Base-by-base conservation (phyloP, 2,329 filamentous ascomycete species). In the Colletotrichum limetticola region DNA sequence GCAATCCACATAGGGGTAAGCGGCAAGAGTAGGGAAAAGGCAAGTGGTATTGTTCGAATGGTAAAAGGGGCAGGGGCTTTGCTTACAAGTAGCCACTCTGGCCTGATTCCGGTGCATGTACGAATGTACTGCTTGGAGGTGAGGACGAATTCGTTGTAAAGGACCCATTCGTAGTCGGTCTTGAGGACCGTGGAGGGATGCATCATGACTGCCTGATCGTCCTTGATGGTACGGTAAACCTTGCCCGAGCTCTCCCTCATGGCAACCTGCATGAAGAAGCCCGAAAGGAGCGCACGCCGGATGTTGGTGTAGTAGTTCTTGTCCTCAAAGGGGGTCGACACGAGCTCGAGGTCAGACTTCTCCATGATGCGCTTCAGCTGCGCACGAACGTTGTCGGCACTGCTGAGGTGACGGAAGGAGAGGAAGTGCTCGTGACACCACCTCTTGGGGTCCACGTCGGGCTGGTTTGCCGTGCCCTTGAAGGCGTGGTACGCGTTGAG, bases 241-340 rank as follows among this genome's bases (percentile, higher is more conserved):
- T 98, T 98, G 80, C 94, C 94, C 35, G 90, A 92, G 64, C 90
- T 91, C 80, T 98, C 95, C 81, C 93, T 95, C 91, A 97, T 98
- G 72, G 97, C 97, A 26, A 98, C 94, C 82, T 99, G 97, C 97
- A 99, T 99, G 88, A 99, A 99, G 89, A 99, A 99, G 42, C 97
- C 97, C 1, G 95, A 90, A 14, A 98, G 93, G 16, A 99, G 89
- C 9, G 97, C 96, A 49, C 95, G 92, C 57, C 96, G 94, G 79
- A 99, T 99, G 83, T 99, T 99, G 82, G 91, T 95, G 84, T 98
- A 99, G 87, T 99, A 99, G 80, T 97, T 94, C 87, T 97, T 98
- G 85, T 98, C 92, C 78, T 95, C 93, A 80, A 98, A 98, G 0
- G 93, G 90, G 0, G 96, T 98, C 65, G 94, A 97, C 67, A 98